These are phyloP conservation scores for Fusarium luffae DNA, from an alignment of 2,329 filamentous ascomycete genomes.

Conservation along the genomic window DNA sequence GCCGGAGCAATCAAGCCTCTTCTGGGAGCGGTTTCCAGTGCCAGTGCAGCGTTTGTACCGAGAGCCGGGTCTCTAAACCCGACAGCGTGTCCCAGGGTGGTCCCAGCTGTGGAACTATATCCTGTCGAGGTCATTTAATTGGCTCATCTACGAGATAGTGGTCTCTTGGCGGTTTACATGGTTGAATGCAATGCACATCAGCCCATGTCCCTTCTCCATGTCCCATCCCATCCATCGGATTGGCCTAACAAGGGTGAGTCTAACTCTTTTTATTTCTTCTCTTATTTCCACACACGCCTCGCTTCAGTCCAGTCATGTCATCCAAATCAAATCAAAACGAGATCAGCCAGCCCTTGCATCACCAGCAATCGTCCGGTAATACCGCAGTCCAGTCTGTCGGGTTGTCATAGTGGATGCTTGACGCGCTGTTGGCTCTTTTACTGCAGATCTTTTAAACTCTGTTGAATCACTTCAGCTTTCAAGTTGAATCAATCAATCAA, in stretches of 20 bases:
- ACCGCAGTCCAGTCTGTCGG: conserved; percentile 23
- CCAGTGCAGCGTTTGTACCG: conserved; percentile 27
- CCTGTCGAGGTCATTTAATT: conserved; percentile 12
- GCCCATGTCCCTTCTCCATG: conserved; percentile 13
- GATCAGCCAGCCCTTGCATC: conserved; percentile 25
- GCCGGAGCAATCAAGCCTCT: conserved; percentile 32
- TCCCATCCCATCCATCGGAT: not conserved
- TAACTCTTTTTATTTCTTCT: conserved; percentile 7
- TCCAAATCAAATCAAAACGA: not conserved
- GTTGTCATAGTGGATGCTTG: conserved; percentile 1
- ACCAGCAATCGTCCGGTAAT: not conserved
- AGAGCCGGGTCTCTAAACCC: conserved; percentile 43
- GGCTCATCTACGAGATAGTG: not conserved
- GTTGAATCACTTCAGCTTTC: not conserved
- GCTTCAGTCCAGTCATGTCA: not conserved
- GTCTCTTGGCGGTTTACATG: conserved; percentile 11
- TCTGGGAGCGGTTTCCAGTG: conserved; percentile 1
- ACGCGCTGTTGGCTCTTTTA: conserved; percentile 5
- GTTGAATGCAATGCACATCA: conserved; percentile 27
- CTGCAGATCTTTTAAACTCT: conserved; percentile 2
- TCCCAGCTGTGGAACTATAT: conserved; percentile 30
- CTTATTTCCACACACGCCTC: conserved; percentile 23
- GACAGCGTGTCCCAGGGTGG: conserved; percentile 38
- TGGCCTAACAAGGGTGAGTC: conserved; percentile 4
- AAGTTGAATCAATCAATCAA: not conserved